These are phyloP conservation scores for Rosa multiflora DNA, from an alignment of 306 rosid species.

Conservation along the genomic window DNA sequence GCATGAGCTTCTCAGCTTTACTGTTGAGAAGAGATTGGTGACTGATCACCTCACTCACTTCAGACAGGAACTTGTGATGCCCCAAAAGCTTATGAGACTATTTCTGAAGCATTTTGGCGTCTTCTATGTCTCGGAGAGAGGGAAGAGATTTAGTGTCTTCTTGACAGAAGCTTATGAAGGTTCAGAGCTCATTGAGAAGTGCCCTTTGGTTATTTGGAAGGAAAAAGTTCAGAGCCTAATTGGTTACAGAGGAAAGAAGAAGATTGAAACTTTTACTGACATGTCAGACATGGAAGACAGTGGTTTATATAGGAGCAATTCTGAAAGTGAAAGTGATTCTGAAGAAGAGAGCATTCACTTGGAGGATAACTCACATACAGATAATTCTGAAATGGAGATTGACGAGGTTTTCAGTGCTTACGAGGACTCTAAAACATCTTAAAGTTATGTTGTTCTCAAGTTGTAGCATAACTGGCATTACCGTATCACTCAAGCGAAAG, in stretches of 20 bases:
- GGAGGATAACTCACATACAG: conserved; percentile 33
- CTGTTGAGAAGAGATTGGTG: conserved; percentile 76
- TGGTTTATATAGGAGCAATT: conserved; percentile 29
- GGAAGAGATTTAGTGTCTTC: conserved; percentile 86
- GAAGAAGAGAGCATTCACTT: conserved; percentile 39
- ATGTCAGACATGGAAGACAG: conserved; percentile 57
- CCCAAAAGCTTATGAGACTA: conserved; percentile 90
- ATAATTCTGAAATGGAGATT: conserved; percentile 57
- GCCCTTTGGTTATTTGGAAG: conserved; percentile 76
- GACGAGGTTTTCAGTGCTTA: conserved; percentile 43
- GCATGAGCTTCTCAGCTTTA: conserved; percentile 85
- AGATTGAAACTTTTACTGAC: conserved; percentile 50
- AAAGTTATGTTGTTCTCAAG: neutral
- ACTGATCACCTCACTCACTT: conserved; percentile 94
- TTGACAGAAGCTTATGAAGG: conserved; percentile 76
- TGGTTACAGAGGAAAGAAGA: conserved; percentile 68
- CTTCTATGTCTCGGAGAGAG: conserved; percentile 90
- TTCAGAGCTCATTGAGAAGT: conserved; percentile 67
- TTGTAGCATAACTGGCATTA: neutral
- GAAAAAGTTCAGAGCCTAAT: conserved; percentile 53
- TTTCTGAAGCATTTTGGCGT: conserved; percentile 80
- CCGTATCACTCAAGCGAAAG: neutral
- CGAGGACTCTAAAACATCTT: conserved; percentile 23
- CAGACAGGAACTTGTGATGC: conserved; percentile 81
- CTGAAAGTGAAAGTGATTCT: conserved; percentile 52